Percentiles rank a stretch among this genome's conserved stretches.
Conservation (phyloP, 371 early-diverging fungal species). For the Parasitella parasitica region DNA sequence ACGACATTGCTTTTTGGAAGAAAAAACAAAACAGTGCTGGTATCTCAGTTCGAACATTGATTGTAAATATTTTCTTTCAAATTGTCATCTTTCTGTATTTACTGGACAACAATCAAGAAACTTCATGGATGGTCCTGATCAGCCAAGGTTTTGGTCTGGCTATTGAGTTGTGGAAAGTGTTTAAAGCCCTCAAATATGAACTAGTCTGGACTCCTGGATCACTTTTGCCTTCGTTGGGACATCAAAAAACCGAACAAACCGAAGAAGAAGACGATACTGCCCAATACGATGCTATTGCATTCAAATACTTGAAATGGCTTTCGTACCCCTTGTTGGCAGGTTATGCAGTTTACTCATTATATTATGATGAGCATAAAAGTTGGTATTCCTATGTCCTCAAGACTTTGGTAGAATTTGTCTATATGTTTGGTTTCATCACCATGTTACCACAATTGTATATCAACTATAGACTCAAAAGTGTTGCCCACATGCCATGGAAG, state of each 20-base stretch:
- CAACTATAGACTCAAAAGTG: conserved; percentile 90
- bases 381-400: conserved; percentile 92
- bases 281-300: conserved; percentile 90
- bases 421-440: conserved; percentile 87
- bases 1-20: conserved; percentile 93
- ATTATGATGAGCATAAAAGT: conserved; percentile 86
- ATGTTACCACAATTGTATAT: conserved; percentile 95
- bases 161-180: conserved; percentile 92
- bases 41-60: conserved; percentile 80
- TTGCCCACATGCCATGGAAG: conserved; percentile 87
- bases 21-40: conserved; percentile 80
- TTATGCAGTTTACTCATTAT: conserved; percentile 83
- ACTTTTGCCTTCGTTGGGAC: conserved; percentile 37
- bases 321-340: conserved; percentile 79
- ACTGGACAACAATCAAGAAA: conserved; percentile 84
- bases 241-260: conserved; percentile 41
- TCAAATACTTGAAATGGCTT: conserved; percentile 78
- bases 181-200: conserved; percentile 78
- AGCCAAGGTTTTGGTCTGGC: conserved; percentile 76
- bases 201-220: conserved; percentile 45
- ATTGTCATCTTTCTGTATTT: conserved; percentile 86
- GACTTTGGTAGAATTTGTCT: conserved; percentile 86
- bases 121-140: conserved; percentile 85
- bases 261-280: conserved; percentile 76
- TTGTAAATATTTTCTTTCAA: conserved; percentile 85